Evolutionary conservation across 805 yeast species (phyloP).

Genomic region (Maudiozyma serrabonitensis): DNA sequence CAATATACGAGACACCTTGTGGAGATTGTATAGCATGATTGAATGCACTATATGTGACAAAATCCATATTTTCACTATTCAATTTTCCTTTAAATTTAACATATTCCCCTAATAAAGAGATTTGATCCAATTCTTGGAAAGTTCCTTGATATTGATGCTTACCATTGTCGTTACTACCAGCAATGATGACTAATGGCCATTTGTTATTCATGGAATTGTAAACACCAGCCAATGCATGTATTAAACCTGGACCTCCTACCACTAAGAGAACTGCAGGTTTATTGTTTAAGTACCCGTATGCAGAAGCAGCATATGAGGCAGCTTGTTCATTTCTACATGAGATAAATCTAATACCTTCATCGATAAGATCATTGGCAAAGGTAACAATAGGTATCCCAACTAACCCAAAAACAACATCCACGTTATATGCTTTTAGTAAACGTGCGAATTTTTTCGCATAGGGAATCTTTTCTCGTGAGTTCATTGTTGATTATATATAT

Average conservation of each 20-base stretch:
- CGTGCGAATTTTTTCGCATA: slow-evolving; percentile 33
- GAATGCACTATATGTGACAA: slow-evolving; percentile 15
- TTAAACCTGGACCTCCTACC: slow-evolving; percentile 69
- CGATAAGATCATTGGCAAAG: slow-evolving; percentile 50
- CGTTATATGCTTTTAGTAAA: slow-evolving; percentile 38
- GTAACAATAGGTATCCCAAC: slow-evolving; percentile 74
- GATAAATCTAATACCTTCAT: slow-evolving; percentile 45
- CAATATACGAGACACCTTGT: slow-evolving; percentile 56
- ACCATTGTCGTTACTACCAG: slow-evolving; percentile 45
- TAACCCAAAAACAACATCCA: slow-evolving; percentile 52
- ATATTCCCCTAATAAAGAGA: slow-evolving; percentile 38
- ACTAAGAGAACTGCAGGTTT: slow-evolving; percentile 58
- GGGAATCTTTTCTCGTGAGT: neutral
- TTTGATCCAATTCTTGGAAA: slow-evolving; percentile 64
- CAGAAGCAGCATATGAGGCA: slow-evolving; percentile 68
- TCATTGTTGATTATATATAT: neutral
- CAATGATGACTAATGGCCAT: slow-evolving; percentile 57
- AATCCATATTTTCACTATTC: slow-evolving; percentile 8
- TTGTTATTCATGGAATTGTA: slow-evolving; percentile 52
- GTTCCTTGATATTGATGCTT: slow-evolving; percentile 47
- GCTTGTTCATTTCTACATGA: slow-evolving; percentile 63
- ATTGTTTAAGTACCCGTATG: slow-evolving; percentile 56
- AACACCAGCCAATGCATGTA: slow-evolving; percentile 59
- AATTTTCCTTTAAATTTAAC: slow-evolving; percentile 42
- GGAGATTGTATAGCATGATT: slow-evolving; percentile 32